These are phyloP conservation scores for Russula sp. DNA, from an alignment of 768 basidiomycete genomes.

Conservation along the genomic window DNA sequence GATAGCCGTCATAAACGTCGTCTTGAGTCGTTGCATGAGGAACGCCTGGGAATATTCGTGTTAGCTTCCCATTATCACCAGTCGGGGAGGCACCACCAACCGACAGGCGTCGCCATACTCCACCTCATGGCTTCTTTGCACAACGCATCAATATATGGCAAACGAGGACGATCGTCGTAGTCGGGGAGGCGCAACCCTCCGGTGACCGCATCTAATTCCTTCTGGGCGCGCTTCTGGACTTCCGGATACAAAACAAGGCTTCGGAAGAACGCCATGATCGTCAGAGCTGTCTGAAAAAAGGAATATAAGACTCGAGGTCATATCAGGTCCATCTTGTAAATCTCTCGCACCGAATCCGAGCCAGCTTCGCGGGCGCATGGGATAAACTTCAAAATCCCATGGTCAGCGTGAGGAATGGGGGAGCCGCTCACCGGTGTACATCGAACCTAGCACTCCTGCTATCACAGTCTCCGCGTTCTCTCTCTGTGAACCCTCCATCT, in stretches of 20 bases:
- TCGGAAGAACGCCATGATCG: constrained; percentile 26
- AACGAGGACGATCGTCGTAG: constrained; percentile 40
- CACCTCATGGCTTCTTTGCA: constrained; percentile 47
- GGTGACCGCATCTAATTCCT: constrained; percentile 51
- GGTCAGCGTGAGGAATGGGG: neutral
- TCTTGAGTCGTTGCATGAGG: constrained; percentile 52
- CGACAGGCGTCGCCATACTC: constrained; percentile 44
- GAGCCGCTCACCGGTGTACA: constrained; percentile 3
- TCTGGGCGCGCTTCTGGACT: constrained; percentile 41
- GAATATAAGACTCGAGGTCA: neutral
- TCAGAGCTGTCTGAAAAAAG: constrained; percentile 20
- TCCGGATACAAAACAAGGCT: constrained; percentile 21
- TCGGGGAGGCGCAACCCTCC: constrained; percentile 47
- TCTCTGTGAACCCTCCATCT: neutral
- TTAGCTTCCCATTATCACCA: neutral
- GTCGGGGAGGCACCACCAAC: constrained; percentile 24
- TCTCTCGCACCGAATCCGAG: constrained; percentile 1
- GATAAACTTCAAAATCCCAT: neutral
- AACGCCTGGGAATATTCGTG: constrained; percentile 33
- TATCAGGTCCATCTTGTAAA: neutral
- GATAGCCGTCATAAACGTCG: constrained; percentile 46
- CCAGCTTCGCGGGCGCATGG: neutral
- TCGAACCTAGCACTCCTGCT: constrained; percentile 3
- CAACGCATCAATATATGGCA: constrained; percentile 50
- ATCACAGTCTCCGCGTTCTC: neutral